Evolutionary conservation across 495 filamentous ascomycete genomes (phyloP).

Genomic region (Penicillium odoratum): DNA sequence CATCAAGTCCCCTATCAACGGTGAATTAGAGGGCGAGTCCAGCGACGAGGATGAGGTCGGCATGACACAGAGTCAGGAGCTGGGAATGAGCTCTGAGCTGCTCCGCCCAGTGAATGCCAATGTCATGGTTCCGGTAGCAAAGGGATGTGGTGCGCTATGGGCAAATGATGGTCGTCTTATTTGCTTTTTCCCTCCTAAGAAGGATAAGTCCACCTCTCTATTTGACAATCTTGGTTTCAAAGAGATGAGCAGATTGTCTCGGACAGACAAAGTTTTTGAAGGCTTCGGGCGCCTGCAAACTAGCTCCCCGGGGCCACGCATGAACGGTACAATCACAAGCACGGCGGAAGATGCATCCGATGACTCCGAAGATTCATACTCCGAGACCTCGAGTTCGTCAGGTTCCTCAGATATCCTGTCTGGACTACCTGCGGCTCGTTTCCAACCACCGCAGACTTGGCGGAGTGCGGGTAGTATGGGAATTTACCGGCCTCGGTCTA

Average conservation of each 20-base stretch:
- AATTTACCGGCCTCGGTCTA: constrained; percentile 46
- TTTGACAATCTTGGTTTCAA: constrained; percentile 62
- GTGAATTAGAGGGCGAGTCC: constrained; percentile 67
- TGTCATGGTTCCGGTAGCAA: constrained; percentile 73
- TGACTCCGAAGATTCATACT: constrained; percentile 65
- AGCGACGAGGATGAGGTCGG: constrained; percentile 85
- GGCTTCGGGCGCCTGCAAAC: constrained; percentile 79
- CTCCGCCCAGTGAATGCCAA: constrained; percentile 63
- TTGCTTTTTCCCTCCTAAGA: constrained; percentile 85
- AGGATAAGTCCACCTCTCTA: constrained; percentile 65
- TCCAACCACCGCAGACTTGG: constrained; percentile 56
- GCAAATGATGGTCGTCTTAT: constrained; percentile 75
- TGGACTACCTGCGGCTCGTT: constrained; percentile 43
- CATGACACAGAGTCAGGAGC: constrained; percentile 49
- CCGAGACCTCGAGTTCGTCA: constrained; percentile 69
- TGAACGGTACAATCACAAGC: constrained; percentile 45
- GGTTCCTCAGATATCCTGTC: constrained; percentile 61
- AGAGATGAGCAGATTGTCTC: constrained; percentile 58
- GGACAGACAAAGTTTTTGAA: constrained; percentile 74
- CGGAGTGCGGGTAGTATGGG: constrained; percentile 48
- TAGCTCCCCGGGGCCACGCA: constrained; percentile 53
- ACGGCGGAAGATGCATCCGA: constrained; percentile 54
- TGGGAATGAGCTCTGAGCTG: constrained; percentile 56
- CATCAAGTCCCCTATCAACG: constrained; percentile 52
- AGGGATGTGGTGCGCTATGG: constrained; percentile 74